Conservation (phyloP, 177 flowering plant species). For the Vitis hybrid region DNA sequence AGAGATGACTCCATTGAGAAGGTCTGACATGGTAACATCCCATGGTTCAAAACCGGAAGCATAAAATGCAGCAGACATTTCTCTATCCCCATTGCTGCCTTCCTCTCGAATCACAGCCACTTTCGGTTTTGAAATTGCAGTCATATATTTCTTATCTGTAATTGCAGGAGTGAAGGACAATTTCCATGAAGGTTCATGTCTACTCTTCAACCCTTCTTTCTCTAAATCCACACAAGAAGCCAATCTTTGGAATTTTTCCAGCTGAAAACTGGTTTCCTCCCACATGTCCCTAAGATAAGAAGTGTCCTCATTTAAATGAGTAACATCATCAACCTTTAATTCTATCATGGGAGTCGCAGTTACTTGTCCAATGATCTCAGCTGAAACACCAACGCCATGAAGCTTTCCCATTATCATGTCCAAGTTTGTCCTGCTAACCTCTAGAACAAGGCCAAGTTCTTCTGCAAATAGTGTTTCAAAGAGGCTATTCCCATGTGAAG, state of each 20-base stretch:
- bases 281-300: constrained; percentile 70
- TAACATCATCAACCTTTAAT: constrained; percentile 50
- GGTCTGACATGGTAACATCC: constrained; percentile 85
- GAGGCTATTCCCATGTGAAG: constrained; percentile 47
- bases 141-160: constrained; percentile 55
- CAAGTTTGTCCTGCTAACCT: constrained; percentile 56
- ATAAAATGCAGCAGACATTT: constrained; percentile 83
- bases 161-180: constrained; percentile 60
- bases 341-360: constrained; percentile 45
- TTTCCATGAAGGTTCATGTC: constrained; percentile 65
- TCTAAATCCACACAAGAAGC: constrained; percentile 73
- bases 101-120: constrained; percentile 84
- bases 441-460: constrained; percentile 86
- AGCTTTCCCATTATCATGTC: constrained; percentile 51
- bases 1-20: constrained; percentile 52
- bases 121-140: constrained; percentile 51
- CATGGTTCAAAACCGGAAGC: constrained; percentile 92
- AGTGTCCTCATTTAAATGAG: constrained; percentile 52
- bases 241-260: constrained; percentile 68
- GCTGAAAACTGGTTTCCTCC: constrained; percentile 85
- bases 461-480: constrained; percentile 75
- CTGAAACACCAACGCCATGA: constrained; percentile 29
- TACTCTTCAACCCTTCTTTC: constrained; percentile 59
- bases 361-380: constrained; percentile 70
- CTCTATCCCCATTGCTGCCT: constrained; percentile 91